Base-by-base conservation (phyloP, 345 rosid species). In the Luvunga scandens region DNA sequence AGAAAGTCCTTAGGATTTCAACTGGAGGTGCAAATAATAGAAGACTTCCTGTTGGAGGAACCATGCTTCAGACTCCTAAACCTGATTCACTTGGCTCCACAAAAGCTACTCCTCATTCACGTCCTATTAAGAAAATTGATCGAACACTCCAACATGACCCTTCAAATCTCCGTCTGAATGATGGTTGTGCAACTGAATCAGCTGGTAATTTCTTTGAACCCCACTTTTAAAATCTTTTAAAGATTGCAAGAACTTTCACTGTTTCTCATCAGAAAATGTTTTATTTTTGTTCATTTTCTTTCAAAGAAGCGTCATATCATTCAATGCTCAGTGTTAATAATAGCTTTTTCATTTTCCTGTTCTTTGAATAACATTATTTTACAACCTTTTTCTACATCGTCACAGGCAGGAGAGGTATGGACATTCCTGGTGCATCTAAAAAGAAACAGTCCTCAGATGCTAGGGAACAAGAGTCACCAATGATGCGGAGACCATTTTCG, bases 401-500 rank as follows among this genome's bases (percentile, higher is more conserved):
- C 57, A 71, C 79, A 92, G 94, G 85, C 81, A 85, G 89, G 80
- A 92, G 91, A 89, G 91, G 92, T 50, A 78, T 88, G 81, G 94
- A 90, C 75, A 81, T 85, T 80, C 94, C 90, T 63, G 97, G 92
- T 82, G 83, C 88, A 69, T 82, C 92, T 5, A 66, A 80, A 2
- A 89, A 88, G 75, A 89, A 89, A 60, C 93, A 86, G 63, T 86
- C 96, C n/a, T 86, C 82, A 74, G 87, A 87, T 73, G 79, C 87
- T 53, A 77, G 70, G n/a, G 89, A 86, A 81, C 86, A 86, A 19
- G 95, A 90, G 78, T 84, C 99, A 45, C 92, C 94, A 50, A 77
- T 87, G 86, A 81, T 87, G 76, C 90, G 98, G 78, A 90, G 90
- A 81, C 98, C 99, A 2, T 97, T 97, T 92, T 90, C 94, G 0